Percentiles rank a stretch among this genome's conserved stretches.
phyloP scores from a whole-genome alignment of 768 basidiomycete species.

The Suillus subaureus region DNA sequence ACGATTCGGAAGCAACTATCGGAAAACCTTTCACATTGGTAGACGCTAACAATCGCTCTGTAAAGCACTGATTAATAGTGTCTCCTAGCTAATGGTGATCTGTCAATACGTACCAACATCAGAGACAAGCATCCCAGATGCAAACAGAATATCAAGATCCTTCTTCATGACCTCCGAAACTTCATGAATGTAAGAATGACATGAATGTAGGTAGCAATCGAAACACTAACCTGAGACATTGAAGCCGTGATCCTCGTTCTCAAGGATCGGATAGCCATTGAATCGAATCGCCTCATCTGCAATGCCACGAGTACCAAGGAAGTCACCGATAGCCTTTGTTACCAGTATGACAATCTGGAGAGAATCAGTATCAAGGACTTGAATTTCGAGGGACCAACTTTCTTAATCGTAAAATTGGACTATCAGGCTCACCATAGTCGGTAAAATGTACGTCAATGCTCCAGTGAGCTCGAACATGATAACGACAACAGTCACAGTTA shows the following conservation, averaged over 20 bases:
- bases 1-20: slow-evolving; percentile 66
- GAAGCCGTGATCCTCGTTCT: slow-evolving; percentile 92
- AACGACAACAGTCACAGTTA: slow-evolving; percentile 97
- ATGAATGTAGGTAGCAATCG: neutral
- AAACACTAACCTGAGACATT: slow-evolving; percentile 77
- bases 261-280: slow-evolving; percentile 96
- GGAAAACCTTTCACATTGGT: slow-evolving; percentile 92
- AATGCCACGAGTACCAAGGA: slow-evolving; percentile 90
- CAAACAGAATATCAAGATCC: slow-evolving; percentile 72
- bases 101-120: slow-evolving; percentile 70
- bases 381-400: slow-evolving; percentile 6
- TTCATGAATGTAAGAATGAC: slow-evolving; percentile 30
- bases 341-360: slow-evolving; percentile 90
- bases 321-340: slow-evolving; percentile 96
- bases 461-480: slow-evolving; percentile 99
- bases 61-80: slow-evolving; percentile 11
- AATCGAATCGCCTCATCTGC: slow-evolving; percentile 97
- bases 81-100: neutral
- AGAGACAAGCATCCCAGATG: slow-evolving; percentile 72
- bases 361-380: slow-evolving; percentile 16
- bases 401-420: neutral
- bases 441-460: slow-evolving; percentile 94
- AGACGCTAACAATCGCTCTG: slow-evolving; percentile 71
- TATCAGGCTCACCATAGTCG: slow-evolving; percentile 79
- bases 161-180: slow-evolving; percentile 91